Evolutionary conservation across 805 yeast genomes (phyloP), one percentile per base, ranked within the genome.

Genomic region (Monosporozyma siamensis): DNA sequence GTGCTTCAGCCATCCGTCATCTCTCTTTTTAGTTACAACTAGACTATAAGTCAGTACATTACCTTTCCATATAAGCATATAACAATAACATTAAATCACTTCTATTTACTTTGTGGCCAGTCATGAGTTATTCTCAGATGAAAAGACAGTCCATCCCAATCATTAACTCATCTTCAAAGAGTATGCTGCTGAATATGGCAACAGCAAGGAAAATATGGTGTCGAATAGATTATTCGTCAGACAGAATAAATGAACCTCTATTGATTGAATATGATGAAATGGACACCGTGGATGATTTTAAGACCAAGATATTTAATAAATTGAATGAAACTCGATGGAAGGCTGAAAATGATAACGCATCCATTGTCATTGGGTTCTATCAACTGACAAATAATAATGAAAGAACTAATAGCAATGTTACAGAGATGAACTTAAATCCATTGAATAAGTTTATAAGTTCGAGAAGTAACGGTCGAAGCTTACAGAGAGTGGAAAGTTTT

Each of bases 231-330:
- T 14, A 30, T 27, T 27, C 38, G 5, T 45, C 44, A 14, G 54
- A 51, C 23, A 24, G 31, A 1, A 46, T 46, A 6, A 14, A 47
- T 34, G 48, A 59, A 39, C 83, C 97, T 3, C 85, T 95, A 0
- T 75, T 94, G 1, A 63, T 89, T 6, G 57, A 69, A 44, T 81
- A 84, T 15, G 67, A 69, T 14, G 76, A 76, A 24, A 56, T 61
- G 17, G 90, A 84, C 55, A 71, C 88, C 1, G 72, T 89, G 4
- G 97, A 89, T 59, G 95, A 90, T 60, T 66, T 89, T 52, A 89
- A 89, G 54, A 65, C 71, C 9, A 71, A 77, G 45, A 71, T 89
- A 1, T 61, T 79, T 29, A 65, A 64, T 36, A 83, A 80, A 51
- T 82, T 60, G 21, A 49, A 42, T 30, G 18, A 39, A 17, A 74